Conservation (phyloP, 2,329 filamentous ascomycete genomes). For the Nigrospora osmanthi region DNA sequence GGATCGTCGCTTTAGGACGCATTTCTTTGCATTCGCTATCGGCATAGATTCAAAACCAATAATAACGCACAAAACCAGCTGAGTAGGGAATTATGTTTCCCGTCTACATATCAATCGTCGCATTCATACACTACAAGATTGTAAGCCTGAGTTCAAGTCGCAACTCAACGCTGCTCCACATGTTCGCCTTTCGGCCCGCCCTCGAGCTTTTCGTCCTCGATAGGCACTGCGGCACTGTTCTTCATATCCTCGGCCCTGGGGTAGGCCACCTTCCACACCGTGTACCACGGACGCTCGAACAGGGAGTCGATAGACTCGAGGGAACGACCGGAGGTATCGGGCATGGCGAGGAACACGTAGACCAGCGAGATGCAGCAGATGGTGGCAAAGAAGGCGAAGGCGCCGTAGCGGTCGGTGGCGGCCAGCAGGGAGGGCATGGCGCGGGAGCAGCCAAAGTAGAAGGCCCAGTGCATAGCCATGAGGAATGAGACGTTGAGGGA, state of each 20-base stretch:
- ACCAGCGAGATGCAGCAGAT: conserved; percentile 18
- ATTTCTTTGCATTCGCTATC: too few relatives aligned
- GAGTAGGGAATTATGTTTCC: too few relatives aligned
- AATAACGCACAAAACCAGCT: too few relatives aligned
- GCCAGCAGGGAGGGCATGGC: conserved; percentile 24
- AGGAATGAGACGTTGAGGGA: conserved; percentile 29
- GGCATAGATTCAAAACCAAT: too few relatives aligned
- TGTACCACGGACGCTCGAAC: conserved; percentile 21
- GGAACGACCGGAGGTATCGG: conserved; percentile 20
- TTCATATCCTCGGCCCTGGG: conserved; percentile 14
- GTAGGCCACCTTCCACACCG: conserved; percentile 17
- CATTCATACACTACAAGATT: too few relatives aligned
- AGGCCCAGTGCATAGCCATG: conserved; percentile 34
- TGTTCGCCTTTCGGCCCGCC: too few relatives aligned
- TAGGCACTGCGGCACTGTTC: not conserved
- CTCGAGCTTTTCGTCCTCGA: too few relatives aligned
- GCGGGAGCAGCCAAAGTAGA: conserved; percentile 23
- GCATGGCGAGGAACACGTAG: conserved; percentile 24
- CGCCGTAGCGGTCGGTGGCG: conserved; percentile 20
- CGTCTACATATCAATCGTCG: too few relatives aligned
- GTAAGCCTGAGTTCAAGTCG: too few relatives aligned
- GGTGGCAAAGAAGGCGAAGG: conserved; percentile 20
- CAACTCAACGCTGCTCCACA: too few relatives aligned
- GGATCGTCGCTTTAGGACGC: too few relatives aligned
- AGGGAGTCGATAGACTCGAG: conserved; percentile 21